Conservation (phyloP, 2,329 filamentous ascomycete genomes). For the Fragosphaeria purpurea region DNA sequence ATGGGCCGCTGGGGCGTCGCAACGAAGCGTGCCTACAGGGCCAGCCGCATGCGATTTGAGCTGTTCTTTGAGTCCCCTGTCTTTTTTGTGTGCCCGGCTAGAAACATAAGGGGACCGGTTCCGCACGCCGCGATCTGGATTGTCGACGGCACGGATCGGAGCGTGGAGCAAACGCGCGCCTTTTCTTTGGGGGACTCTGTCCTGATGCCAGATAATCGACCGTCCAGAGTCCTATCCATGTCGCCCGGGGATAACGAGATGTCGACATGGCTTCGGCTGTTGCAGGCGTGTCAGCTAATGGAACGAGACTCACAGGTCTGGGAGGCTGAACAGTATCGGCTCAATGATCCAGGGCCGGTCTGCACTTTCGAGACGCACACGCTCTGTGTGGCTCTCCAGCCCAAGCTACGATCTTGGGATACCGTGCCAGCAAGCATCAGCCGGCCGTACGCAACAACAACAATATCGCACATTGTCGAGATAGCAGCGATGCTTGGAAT, state of each 20-base stretch:
- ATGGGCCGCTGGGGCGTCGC: conserved; percentile 36
- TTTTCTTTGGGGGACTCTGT: conserved; percentile 6
- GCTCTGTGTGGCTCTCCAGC: conserved; percentile 34
- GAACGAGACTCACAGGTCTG: conserved; percentile 37
- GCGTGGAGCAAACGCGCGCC: conserved; percentile 10
- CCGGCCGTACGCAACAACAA: conserved; percentile 42
- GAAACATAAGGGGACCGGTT: conserved; percentile 26
- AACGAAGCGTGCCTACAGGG: conserved; percentile 30
- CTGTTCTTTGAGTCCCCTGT: conserved; percentile 39
- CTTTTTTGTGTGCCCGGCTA: conserved; percentile 36
- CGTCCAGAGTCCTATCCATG: conserved; percentile 33
- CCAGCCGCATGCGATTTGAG: conserved; percentile 37
- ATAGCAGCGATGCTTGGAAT: conserved; percentile 43
- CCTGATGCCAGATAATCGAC: conserved; percentile 17
- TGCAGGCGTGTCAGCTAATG: conserved; percentile 38
- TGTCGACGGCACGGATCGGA: conserved; percentile 28
- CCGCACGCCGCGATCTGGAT: conserved; percentile 21
- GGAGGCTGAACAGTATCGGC: conserved; percentile 25
- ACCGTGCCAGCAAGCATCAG: conserved; percentile 37
- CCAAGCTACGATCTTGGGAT: conserved; percentile 37
- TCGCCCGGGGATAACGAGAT: conserved; percentile 34
- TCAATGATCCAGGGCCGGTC: conserved; percentile 1
- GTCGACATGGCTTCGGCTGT: conserved; percentile 41
- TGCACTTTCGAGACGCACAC: conserved; percentile 24
- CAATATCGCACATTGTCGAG: conserved; percentile 44